These are phyloP conservation scores for Ichthyophthirius multifiliis DNA, from an alignment of 169 alveolate species.

Conservation along the genomic window DNA sequence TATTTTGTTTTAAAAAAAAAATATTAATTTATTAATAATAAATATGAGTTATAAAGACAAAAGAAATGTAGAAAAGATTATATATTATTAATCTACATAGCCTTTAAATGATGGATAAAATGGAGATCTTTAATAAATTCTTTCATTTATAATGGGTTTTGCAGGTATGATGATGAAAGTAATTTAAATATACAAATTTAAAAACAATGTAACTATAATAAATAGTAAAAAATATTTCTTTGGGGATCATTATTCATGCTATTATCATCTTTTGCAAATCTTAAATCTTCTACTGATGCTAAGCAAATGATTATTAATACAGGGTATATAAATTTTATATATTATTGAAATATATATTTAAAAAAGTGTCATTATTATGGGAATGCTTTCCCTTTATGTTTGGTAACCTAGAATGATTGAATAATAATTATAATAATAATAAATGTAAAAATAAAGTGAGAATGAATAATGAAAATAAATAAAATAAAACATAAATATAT, in stretches of 20 bases:
- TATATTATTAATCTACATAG: background rate
- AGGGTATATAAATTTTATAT: background rate
- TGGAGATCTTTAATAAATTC: background rate
- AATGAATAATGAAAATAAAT: too few species aligned
- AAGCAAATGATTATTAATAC: constrained; percentile 8
- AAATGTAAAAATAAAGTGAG: too few species aligned
- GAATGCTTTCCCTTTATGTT: background rate
- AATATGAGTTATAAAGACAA: too few species aligned
- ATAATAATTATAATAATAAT: too few species aligned
- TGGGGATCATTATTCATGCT: background rate
- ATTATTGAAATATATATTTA: too few species aligned
- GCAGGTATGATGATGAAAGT: background rate
- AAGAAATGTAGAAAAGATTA: background rate
- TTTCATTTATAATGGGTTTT: background rate
- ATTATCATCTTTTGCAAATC: background rate
- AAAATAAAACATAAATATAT: too few species aligned
- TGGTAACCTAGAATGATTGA: background rate
- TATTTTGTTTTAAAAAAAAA: too few species aligned
- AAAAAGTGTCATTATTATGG: background rate
- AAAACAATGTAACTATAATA: background rate
- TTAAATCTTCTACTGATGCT: background rate
- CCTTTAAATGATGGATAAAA: background rate
- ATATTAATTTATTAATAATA: too few species aligned
- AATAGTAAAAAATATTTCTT: background rate
- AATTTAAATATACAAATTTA: background rate